Conservation (phyloP, 2,329 filamentous ascomycete genomes). For the Xylaria sp. region DNA sequence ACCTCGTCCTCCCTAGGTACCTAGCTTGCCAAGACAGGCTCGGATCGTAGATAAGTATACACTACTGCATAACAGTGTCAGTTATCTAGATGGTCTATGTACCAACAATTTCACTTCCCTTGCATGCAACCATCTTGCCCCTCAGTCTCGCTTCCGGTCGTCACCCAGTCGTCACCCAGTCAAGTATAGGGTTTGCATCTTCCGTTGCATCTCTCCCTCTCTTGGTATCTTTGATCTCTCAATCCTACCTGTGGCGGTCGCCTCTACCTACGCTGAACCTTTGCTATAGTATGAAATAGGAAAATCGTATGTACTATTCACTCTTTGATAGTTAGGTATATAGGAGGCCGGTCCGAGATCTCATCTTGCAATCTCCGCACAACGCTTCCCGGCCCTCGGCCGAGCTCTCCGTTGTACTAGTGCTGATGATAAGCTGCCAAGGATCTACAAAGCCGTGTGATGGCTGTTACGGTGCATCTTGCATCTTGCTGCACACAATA, state of each 20-base stretch:
- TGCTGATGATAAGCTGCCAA: constrained; percentile 29
- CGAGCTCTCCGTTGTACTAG: constrained; percentile 26
- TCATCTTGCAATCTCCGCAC: constrained; percentile 21
- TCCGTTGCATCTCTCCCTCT: no score
- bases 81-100: no score
- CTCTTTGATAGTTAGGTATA: neutral
- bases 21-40: neutral
- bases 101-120: no score
- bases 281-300: no score
- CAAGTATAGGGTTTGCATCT: no score
- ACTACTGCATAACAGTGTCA: no score
- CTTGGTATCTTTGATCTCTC: neutral
- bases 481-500: constrained; percentile 6
- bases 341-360: neutral
- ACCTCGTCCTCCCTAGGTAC: no score
- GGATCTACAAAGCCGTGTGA: constrained; percentile 2
- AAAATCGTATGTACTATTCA: no score
- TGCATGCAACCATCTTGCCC: no score
- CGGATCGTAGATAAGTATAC: no score
- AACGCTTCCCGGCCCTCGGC: constrained; percentile 12
- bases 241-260: neutral
- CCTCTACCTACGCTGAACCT: no score
- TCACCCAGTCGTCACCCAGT: neutral
- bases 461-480: constrained; percentile 11
- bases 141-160: neutral